Percentiles rank a stretch among this genome's conserved stretches.
Evolutionary conservation across 2,329 filamentous ascomycete species (phyloP).

Genomic region (Lachnellula suecica): DNA sequence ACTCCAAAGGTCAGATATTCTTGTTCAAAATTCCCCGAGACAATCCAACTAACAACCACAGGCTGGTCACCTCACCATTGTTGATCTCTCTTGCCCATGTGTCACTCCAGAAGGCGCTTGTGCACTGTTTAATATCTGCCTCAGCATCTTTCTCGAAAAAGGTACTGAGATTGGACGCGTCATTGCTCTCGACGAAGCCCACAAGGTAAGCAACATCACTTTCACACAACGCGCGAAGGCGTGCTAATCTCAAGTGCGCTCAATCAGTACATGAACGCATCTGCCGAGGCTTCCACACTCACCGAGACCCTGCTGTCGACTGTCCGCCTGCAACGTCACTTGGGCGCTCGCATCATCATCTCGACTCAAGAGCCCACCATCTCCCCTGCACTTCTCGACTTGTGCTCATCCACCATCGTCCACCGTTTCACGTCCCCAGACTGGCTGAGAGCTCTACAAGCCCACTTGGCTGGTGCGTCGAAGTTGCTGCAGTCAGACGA

Average conservation of each 20-base stretch:
- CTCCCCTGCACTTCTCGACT: conserved; percentile 64
- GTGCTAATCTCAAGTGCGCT: too few species aligned
- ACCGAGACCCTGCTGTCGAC: conserved; percentile 61
- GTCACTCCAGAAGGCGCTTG: conserved; percentile 67
- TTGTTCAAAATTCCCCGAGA: background rate
- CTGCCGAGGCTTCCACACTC: conserved; percentile 53
- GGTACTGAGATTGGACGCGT: conserved; percentile 51
- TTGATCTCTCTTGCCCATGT: conserved; percentile 74
- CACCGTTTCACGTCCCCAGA: conserved; percentile 69
- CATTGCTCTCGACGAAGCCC: conserved; percentile 73
- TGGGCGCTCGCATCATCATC: conserved; percentile 65
- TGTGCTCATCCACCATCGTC: conserved; percentile 71
- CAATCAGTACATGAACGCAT: conserved; percentile 61
- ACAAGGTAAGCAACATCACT: conserved; percentile 53
- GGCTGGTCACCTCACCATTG: conserved; percentile 57
- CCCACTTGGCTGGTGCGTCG: conserved; percentile 46
- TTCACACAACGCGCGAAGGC: background rate
- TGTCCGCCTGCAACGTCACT: conserved; percentile 71
- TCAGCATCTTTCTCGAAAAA: conserved; percentile 64
- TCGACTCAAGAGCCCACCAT: conserved; percentile 78
- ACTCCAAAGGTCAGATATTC: conserved; percentile 13
- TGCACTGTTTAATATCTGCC: conserved; percentile 69
- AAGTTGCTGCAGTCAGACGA: conserved; percentile 6
- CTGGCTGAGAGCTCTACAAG: conserved; percentile 45
- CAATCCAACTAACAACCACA: conserved; percentile 11